Evolutionary conservation across 2,329 filamentous ascomycete genomes (phyloP).

Genomic region (Chaetomium sp.): DNA sequence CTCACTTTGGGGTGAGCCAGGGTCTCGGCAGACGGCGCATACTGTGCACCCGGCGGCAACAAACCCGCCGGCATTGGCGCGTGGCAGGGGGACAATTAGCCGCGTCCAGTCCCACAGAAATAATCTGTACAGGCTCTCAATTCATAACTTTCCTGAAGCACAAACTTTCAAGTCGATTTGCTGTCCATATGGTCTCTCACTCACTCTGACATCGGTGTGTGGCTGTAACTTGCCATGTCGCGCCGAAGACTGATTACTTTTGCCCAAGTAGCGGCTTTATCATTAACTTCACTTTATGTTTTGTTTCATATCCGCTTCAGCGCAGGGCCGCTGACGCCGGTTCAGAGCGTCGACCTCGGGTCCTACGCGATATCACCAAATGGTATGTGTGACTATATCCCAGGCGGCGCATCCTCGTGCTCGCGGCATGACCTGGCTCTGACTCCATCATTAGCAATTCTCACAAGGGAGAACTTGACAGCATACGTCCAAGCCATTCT

Average conservation of each 20-base stretch:
- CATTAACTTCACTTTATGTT: background rate
- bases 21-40: no score
- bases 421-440: background rate
- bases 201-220: background rate
- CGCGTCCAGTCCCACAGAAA: no score
- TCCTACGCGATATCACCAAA: background rate
- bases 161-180: background rate
- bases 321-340: no score
- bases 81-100: no score
- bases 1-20: no score
- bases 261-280: background rate
- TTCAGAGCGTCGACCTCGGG: background rate
- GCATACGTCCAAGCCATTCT: conserved; percentile 30
- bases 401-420: no score
- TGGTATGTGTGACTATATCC: background rate
- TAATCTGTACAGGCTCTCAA: no score
- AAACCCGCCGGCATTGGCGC: no score
- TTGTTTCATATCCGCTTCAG: background rate
- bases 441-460: background rate
- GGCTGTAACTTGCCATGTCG: background rate
- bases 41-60: no score
- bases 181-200: background rate
- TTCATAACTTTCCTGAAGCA: no score
- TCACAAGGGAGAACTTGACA: background rate
- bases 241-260: background rate